Evolutionary conservation across 352 stramenopile genomes (phyloP).

Genomic region (Phytophthora kernoviae): DNA sequence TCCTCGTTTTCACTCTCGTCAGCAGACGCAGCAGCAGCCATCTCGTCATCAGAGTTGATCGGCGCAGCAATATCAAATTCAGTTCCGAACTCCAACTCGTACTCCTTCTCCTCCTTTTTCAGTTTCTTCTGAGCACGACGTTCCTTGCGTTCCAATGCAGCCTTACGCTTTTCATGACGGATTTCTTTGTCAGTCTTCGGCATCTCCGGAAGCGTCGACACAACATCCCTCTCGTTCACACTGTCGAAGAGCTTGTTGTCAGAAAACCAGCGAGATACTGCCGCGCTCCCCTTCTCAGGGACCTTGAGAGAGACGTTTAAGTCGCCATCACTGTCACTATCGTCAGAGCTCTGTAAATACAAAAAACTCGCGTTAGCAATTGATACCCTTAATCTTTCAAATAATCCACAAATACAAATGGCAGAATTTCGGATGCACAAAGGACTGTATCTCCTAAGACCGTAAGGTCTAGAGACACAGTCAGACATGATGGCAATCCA

Average conservation of each 20-base stretch:
- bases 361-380: slow-evolving; percentile 12
- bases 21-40: slow-evolving; percentile 41
- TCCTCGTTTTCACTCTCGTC: slow-evolving; percentile 59
- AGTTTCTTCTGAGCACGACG: slow-evolving; percentile 75
- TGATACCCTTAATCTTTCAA: too few species aligned
- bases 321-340: slow-evolving; percentile 62
- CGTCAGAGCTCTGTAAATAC: slow-evolving; percentile 78
- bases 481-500: slow-evolving; percentile 88
- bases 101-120: slow-evolving; percentile 87
- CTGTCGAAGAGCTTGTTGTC: slow-evolving; percentile 85
- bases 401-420: too few species aligned
- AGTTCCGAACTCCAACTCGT: slow-evolving; percentile 77
- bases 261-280: slow-evolving; percentile 83
- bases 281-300: slow-evolving; percentile 77
- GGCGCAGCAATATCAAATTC: slow-evolving; percentile 70
- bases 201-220: slow-evolving; percentile 78
- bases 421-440: slow-evolving; percentile 72
- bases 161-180: slow-evolving; percentile 96
- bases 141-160: slow-evolving; percentile 92
- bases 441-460: slow-evolving; percentile 58
- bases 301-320: slow-evolving; percentile 77
- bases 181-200: slow-evolving; percentile 99
- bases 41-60: slow-evolving; percentile 50
- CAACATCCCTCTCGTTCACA: slow-evolving; percentile 61
- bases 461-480: slow-evolving; percentile 34